Conservation (phyloP, 2,329 filamentous ascomycete species). For the Coniochaeta ligniaria region DNA sequence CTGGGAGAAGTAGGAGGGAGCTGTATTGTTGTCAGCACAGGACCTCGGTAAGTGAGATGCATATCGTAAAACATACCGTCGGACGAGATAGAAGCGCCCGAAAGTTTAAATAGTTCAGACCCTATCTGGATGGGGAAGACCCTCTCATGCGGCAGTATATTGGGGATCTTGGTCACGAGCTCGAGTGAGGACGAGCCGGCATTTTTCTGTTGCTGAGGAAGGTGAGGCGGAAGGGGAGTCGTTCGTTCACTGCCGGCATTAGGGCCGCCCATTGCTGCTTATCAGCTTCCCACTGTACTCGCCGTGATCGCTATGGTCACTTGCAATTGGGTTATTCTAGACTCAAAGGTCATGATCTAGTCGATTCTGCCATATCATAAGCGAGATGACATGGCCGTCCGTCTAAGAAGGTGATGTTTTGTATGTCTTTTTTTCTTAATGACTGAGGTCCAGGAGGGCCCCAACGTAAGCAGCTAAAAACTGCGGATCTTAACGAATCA, state of each 20-base stretch:
- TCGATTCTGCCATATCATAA: not conserved
- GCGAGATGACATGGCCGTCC: not conserved
- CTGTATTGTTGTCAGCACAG: constrained; percentile 36
- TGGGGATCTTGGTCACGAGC: constrained; percentile 41
- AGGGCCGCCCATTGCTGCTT: not conserved
- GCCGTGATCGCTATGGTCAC: not conserved
- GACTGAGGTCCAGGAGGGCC: not conserved
- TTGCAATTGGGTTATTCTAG: not conserved
- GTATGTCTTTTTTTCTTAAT: not conserved
- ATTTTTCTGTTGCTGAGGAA: not conserved
- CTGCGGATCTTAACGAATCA: not conserved
- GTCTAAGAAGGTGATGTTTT: not conserved
- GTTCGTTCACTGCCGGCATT: not conserved
- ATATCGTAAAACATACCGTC: constrained; percentile 47
- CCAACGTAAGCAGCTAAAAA: not conserved
- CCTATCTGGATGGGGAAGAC: constrained; percentile 72
- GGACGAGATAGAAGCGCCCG: constrained; percentile 65
- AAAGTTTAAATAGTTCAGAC: constrained; percentile 64
- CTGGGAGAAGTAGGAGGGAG: constrained; percentile 91
- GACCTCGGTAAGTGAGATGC: not conserved
- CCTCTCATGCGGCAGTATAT: constrained; percentile 59
- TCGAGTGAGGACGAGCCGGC: constrained; percentile 3
- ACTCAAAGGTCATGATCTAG: not conserved
- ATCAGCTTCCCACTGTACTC: not conserved
- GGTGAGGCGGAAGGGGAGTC: not conserved